Base-by-base conservation (phyloP, 768 basidiomycete species). In the Mycena capillaripes region DNA sequence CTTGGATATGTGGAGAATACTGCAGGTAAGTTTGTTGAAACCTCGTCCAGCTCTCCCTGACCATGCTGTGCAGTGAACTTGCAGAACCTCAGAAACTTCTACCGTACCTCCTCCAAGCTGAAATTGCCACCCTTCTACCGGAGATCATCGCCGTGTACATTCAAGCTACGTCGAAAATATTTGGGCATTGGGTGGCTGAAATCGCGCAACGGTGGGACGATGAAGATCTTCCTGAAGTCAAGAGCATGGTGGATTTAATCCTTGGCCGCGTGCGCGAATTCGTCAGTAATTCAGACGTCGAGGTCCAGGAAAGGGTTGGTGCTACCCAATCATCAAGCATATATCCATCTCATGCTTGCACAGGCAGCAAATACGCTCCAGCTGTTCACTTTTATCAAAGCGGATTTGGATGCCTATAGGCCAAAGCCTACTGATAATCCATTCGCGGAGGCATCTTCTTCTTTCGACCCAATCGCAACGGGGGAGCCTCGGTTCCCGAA, bases 1-100 rank as follows among this genome's bases (percentile, higher is more conserved):
- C 96, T 7, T 99, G 95, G 95, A 94, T 98, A 75, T 96, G 95
- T 72, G 97, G 97, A 23, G 98, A 99, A 82, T 95, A 96, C 80
- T 92, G 93, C 88, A 87, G 91, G 97, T 97, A 76, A 79, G 93
- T 85, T 59, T 38, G 66, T 61, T 30, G 3, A 12, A 2, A 17
- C 30, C 53, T 23, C 53, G 8, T 29, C 40, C 55, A 16, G 56
- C 9, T 17, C 23, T 75, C 19, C 72, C 64, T 63, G 27, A 56
- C 16, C 44, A 66, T 38, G 56, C 29, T 10, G 38, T 55, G 38
- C 77, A 97, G 96, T 53, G 93, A 96, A 74, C 85, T 97, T n/a
- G 81, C 88, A 0, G 93, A 95, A 55, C 93, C 95, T 0, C 91
- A 93, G 64, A 92, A 92, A 65, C 84, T 95, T 9, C 79, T 97